Base-by-base conservation (phyloP, 1,284 basidiomycete species). In the Cutaneotrichosporon sp. region DNA sequence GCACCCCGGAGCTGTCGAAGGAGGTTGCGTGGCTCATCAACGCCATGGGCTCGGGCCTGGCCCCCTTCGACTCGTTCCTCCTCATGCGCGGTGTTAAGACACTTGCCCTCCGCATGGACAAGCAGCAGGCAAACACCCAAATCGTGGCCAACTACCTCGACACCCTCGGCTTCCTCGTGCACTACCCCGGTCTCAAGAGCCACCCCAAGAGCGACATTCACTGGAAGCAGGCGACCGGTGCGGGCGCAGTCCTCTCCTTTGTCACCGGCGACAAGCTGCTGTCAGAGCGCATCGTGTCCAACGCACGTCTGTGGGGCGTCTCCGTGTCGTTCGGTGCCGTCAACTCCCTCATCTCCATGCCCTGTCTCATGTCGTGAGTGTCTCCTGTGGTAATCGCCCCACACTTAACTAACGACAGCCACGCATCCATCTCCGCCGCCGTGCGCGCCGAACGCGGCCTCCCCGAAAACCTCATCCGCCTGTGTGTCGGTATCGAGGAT, bases 401-500 rank as follows among this genome's bases (percentile, higher is more conserved):
- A 35, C 16, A 35, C 16, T 35, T 7, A 8, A 7, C n/a, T 37
- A n/a, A n/a, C 34, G 8, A 10, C 29, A 94, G 91, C 24, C 96
- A 99, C 75, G 93, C 96, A 25, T 97, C 93, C 34, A 99, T 99
- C 64, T 92, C 97, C 67, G 84, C 94, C 27, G 88, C 90, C 22
- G 85, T 86, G 20, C 87, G 96, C 32, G 91, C 90, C 25, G 92
- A 85, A 49, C 88, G 96, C 55, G 91, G 93, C 44, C 81, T 99
- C 26, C 96, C 94, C 24, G 96, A 99, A 74, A 90, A 98, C 75
- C 82, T 99, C 52, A 97, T 99, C 67, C 88, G 96, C 43, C 82
- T 98, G 31, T 99, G 96, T 69, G 91, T 98, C 63, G 96, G 96
- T 61, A 98, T 99, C 62, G 96, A 99, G 76, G 94, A 98, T 75